These are phyloP conservation scores for Oemleria cerasiformis DNA, from an alignment of 306 rosid species.

Conservation along the genomic window DNA sequence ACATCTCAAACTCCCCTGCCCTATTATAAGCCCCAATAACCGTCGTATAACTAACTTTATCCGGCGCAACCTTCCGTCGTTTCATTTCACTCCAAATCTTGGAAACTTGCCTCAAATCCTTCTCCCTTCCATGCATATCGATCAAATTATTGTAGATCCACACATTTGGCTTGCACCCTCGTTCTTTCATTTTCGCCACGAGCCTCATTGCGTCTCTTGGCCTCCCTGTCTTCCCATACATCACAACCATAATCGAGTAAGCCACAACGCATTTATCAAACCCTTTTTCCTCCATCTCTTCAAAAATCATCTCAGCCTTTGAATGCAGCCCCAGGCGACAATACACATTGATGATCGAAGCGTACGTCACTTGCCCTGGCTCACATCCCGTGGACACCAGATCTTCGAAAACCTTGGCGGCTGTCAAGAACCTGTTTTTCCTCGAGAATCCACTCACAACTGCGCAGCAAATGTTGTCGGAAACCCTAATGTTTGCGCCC, in stretches of 20 bases:
- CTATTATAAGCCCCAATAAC: conserved; percentile 58
- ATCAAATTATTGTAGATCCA: conserved; percentile 76
- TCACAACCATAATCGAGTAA: conserved; percentile 68
- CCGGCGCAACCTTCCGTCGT: conserved; percentile 60
- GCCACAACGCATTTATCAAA: conserved; percentile 68
- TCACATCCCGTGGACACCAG: conserved; percentile 47
- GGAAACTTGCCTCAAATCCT: conserved; percentile 60
- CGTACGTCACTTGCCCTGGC: conserved; percentile 72
- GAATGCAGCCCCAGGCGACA: conserved; percentile 45
- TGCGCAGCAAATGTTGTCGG: conserved; percentile 61
- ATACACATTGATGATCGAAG: conserved; percentile 59
- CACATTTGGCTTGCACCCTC: conserved; percentile 68
- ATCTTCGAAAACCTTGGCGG: conserved; percentile 40
- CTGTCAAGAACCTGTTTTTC: conserved; percentile 45
- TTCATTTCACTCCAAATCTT: conserved; percentile 76
- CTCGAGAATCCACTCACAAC: conserved; percentile 57
- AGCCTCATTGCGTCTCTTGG: conserved; percentile 49
- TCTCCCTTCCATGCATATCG: conserved; percentile 68
- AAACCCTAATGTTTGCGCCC: conserved; percentile 42
- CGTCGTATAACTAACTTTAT: conserved; percentile 64
- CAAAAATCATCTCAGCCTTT: conserved; percentile 50
- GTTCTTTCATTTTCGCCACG: conserved; percentile 75
- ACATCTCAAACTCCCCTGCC: conserved; percentile 48
- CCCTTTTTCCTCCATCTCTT: conserved; percentile 64
- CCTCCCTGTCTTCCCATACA: conserved; percentile 67